phyloP scores from a whole-genome alignment of 2,329 filamentous ascomycete genomes.

The Scopulariopsis brevicaulis region DNA sequence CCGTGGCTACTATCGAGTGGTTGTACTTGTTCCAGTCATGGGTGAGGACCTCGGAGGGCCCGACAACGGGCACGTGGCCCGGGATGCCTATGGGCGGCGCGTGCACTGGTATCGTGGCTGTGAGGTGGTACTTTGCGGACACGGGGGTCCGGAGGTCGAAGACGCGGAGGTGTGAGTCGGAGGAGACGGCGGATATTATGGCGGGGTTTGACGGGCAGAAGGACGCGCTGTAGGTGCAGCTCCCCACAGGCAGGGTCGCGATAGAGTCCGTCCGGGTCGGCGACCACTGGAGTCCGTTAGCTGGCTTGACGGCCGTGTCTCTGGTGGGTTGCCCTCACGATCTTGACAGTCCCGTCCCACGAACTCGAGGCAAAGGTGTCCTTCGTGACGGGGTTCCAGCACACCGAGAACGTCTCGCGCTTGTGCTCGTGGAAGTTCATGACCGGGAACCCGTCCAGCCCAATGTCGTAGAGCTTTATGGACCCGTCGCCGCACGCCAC shows the following conservation, averaged over 20 bases:
- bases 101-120: constrained; percentile 74
- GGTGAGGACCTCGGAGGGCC: constrained; percentile 71
- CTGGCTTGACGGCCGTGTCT: not conserved
- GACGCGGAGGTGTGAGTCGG: constrained; percentile 78
- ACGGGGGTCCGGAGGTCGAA: constrained; percentile 86
- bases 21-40: constrained; percentile 99
- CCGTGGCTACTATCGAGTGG: constrained; percentile 72
- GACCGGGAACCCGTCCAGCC: constrained; percentile 65
- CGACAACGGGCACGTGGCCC: constrained; percentile 23
- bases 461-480: constrained; percentile 86
- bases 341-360: constrained; percentile 93
- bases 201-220: constrained; percentile 84
- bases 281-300: constrained; percentile 52
- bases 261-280: constrained; percentile 65
- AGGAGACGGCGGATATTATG: constrained; percentile 76
- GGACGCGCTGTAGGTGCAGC: constrained; percentile 85
- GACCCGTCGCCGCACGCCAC: constrained; percentile 87
- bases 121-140: constrained; percentile 79
- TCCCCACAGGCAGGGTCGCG: constrained; percentile 79
- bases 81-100: constrained; percentile 31
- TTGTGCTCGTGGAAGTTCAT: constrained; percentile 91
- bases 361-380: constrained; percentile 83
- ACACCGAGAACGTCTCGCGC: constrained; percentile 82
- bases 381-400: constrained; percentile 87
- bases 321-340: constrained; percentile 35